Evolutionary conservation across 257 asterid genomes (phyloP).

Genomic region (Craterostigma plantagineum): DNA sequence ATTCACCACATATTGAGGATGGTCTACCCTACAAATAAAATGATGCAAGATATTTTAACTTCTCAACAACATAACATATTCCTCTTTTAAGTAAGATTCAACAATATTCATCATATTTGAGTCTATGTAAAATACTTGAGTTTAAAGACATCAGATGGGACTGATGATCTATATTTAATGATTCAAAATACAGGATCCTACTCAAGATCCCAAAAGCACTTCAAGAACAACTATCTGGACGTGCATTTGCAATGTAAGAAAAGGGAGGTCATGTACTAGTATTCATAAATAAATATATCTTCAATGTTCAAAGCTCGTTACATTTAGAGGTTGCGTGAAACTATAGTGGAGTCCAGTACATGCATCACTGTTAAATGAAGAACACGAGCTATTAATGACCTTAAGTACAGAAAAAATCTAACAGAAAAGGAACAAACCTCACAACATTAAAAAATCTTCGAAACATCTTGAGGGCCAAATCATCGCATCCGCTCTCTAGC

Average conservation of each 20-base stretch:
- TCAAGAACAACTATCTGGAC: too few species aligned
- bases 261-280: too few species aligned
- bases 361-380: neutral
- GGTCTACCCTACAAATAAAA: conserved; percentile 42
- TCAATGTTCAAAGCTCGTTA: too few species aligned
- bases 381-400: neutral
- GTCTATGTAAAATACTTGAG: neutral
- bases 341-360: conserved; percentile 4
- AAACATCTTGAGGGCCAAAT: conserved; percentile 60
- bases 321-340: neutral
- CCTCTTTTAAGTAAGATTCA: too few species aligned
- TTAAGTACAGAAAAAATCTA: neutral
- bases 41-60: conserved; percentile 5
- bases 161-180: too few species aligned
- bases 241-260: too few species aligned
- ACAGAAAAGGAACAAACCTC: conserved; percentile 31
- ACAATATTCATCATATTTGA: too few species aligned
- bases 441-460: conserved; percentile 42
- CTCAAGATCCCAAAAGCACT: too few species aligned
- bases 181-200: too few species aligned
- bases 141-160: too few species aligned
- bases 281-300: too few species aligned
- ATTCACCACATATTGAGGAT: conserved; percentile 41
- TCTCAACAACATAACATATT: conserved; percentile 3
- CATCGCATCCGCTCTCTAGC: conserved; percentile 70